Percentiles rank a stretch among this genome's conserved stretches.
phyloP scores from a whole-genome alignment of 768 basidiomycete species.

The Rhodosporidiobolus odoratus region DNA sequence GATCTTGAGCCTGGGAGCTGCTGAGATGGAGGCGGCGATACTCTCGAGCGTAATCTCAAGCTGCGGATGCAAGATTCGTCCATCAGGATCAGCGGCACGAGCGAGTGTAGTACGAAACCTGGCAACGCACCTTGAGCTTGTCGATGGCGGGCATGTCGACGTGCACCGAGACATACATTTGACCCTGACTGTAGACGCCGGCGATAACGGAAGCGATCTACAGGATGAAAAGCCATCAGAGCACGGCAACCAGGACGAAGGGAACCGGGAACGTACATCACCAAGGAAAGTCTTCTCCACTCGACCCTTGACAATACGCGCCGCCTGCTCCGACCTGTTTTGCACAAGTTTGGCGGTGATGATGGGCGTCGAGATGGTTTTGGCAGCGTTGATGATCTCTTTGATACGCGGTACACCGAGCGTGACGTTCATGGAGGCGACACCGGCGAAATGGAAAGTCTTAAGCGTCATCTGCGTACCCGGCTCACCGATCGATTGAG shows the following conservation, averaged over 20 bases:
- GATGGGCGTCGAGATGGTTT: constrained; percentile 91
- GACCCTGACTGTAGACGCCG: constrained; percentile 90
- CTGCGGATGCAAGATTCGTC: constrained; percentile 50
- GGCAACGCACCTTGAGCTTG: constrained; percentile 69
- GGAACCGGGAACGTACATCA: constrained; percentile 58
- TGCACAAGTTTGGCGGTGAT: constrained; percentile 93
- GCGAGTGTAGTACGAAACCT: too few relatives aligned
- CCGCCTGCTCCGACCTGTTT: constrained; percentile 72
- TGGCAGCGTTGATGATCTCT: constrained; percentile 99
- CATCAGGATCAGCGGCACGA: neutral
- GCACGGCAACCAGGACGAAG: constrained; percentile 48
- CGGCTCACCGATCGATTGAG: constrained; percentile 98
- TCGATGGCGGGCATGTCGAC: constrained; percentile 81
- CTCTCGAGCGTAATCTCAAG: constrained; percentile 89
- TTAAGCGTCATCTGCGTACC: constrained; percentile 99
- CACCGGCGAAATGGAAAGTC: constrained; percentile 99
- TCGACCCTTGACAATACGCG: constrained; percentile 93
- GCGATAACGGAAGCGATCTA: constrained; percentile 88
- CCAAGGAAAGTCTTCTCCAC: constrained; percentile 90
- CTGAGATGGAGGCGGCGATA: constrained; percentile 84
- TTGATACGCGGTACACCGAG: constrained; percentile 99
- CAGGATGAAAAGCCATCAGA: neutral
- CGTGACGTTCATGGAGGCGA: constrained; percentile 99
- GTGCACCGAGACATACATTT: constrained; percentile 88
- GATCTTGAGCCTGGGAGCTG: constrained; percentile 82